Percentiles rank a stretch among this genome's conserved stretches.
Evolutionary conservation across 306 rosid species (phyloP).

Genomic region (Amphicarpaea edgeworthii): DNA sequence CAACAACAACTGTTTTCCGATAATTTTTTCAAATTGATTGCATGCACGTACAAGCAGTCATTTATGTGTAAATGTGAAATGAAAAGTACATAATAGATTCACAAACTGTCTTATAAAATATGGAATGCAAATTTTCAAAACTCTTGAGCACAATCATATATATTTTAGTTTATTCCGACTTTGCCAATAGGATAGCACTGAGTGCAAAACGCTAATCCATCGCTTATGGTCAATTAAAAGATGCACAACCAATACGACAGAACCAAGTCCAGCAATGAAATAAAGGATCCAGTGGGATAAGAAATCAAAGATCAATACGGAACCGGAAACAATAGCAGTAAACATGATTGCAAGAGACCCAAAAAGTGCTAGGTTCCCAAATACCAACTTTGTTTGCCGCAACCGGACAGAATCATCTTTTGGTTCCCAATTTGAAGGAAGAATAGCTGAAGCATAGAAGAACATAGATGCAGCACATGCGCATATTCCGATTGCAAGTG

Average conservation of each 20-base stretch:
- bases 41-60: too few relatives aligned
- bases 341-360: neutral
- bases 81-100: too few relatives aligned
- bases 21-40: too few relatives aligned
- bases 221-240: neutral
- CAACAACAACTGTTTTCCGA: too few relatives aligned
- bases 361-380: neutral
- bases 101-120: neutral
- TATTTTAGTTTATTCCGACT: neutral
- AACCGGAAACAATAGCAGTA: neutral
- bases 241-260: neutral
- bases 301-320: neutral
- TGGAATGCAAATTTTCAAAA: neutral
- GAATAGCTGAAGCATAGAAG: conserved; percentile 5
- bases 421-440: neutral
- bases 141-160: neutral
- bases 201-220: neutral
- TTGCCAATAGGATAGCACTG: neutral
- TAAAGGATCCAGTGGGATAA: neutral
- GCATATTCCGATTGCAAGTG: neutral
- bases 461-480: neutral
- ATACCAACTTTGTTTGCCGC: neutral
- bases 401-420: neutral
- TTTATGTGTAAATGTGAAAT: too few relatives aligned
- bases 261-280: neutral